Conservation (phyloP, 345 rosid genomes). For the Citrus sinensis region DVS_A1.0 CM039161.1:22351001-22351500, state of each 20-base stretch:
- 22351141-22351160: slow-evolving; percentile 73
- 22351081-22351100: slow-evolving; percentile 76
- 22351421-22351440: slow-evolving; percentile 38
- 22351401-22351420: slow-evolving; percentile 70
- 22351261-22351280: slow-evolving; percentile 30
- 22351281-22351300: slow-evolving; percentile 37
- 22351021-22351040: background rate
- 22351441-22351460: background rate
- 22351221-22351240: slow-evolving; percentile 36
- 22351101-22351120: slow-evolving; percentile 69
- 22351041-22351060: slow-evolving; percentile 4
- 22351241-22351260: slow-evolving; percentile 35
- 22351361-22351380: slow-evolving; percentile 46
- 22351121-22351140: slow-evolving; percentile 50
- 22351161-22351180: slow-evolving; percentile 47
- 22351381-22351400: slow-evolving; percentile 46
- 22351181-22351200: slow-evolving; percentile 58
- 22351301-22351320: slow-evolving; percentile 38
- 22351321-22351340: slow-evolving; percentile 56
- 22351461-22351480: background rate
- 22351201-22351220: slow-evolving; percentile 56
- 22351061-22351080: slow-evolving; percentile 15
- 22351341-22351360: slow-evolving; percentile 50
- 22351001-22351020: slow-evolving; percentile 3
- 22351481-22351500: slow-evolving; percentile 23